phyloP scores from a whole-genome alignment of 2,329 filamentous ascomycete species.

The Sporothrix brunneoviolacea region DNA sequence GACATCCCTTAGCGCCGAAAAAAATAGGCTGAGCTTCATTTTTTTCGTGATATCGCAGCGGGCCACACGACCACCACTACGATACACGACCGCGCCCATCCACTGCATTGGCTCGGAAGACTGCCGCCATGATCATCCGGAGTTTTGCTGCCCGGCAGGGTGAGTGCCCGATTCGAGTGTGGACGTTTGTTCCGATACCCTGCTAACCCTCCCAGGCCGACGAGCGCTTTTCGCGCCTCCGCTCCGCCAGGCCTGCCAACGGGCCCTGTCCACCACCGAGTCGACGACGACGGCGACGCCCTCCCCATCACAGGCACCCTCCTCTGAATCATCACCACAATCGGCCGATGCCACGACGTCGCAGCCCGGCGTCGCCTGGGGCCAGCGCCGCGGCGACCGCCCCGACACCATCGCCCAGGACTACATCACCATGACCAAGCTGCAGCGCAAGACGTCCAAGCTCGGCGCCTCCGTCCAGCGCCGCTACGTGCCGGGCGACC shows the following conservation, averaged over 20 bases:
- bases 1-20: constrained; percentile 5
- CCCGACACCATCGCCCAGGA: constrained; percentile 27
- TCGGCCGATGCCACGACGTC: background rate
- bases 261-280: constrained; percentile 30
- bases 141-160: constrained; percentile 49
- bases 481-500: constrained; percentile 58
- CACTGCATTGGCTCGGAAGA: background rate
- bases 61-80: background rate
- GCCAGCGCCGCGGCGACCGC: constrained; percentile 1
- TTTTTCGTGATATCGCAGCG: background rate
- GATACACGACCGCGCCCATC: background rate
- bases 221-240: constrained; percentile 36
- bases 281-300: constrained; percentile 20
- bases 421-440: constrained; percentile 31
- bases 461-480: constrained; percentile 44
- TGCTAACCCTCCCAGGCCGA: constrained; percentile 44
- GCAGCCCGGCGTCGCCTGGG: background rate
- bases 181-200: no score
- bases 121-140: constrained; percentile 48
- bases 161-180: constrained; percentile 26
- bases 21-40: constrained; percentile 10
- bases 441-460: constrained; percentile 39
- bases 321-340: background rate
- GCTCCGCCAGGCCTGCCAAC: constrained; percentile 29
- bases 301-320: background rate